Evolutionary conservation across 2,329 filamentous ascomycete species (phyloP), one percentile per base, ranked within the genome.

Genomic region (Hortaea werneckii): DNA sequence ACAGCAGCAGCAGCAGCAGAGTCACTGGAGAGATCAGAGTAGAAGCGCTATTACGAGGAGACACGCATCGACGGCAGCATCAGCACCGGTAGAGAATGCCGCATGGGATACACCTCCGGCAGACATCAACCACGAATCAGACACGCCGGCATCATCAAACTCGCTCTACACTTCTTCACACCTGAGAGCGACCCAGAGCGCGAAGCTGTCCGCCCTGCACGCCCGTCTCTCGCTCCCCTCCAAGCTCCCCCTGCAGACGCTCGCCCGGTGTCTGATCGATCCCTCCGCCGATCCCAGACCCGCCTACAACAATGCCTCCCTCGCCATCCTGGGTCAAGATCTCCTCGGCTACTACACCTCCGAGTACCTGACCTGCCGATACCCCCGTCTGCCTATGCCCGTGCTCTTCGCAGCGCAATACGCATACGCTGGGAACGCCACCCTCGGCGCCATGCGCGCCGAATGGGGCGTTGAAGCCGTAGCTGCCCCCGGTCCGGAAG

Each of bases 381-480:
- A 89, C 68, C 92, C 92, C 10, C 87, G 92, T 42, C 76, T 98
- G 45, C 92, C 92, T 44, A 85, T 92, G 76, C 69, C 77, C 12
- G 83, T 98, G 46, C 71, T 95, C 44, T 94, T 87, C 68, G 81
- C 88, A 43, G 84, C 87, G 30, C 82, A 94, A 72, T 82, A 84
- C 59, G 88, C 86, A 40, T 96, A 87, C 64, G 77, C 82, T 41
- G 92, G 92, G 4, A 76, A 79, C 5, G 78, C 80, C 54, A 81
- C 89, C 1, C 75, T 96, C 40, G 72, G 82, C 43, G 73, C 80
- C 13, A 77, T 96, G 54, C 80, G 85, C 11, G 73, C 76, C 51
- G 85, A 92, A 69, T 98, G 92, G 92, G 92, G 92, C 68, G 80
- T 96, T 11, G 90, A 96, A 65, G 70, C 75, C 38, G 90, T 87